Evolutionary conservation across 2,329 filamentous ascomycete species (phyloP).

Genomic region (Nothophoma quercina): DNA sequence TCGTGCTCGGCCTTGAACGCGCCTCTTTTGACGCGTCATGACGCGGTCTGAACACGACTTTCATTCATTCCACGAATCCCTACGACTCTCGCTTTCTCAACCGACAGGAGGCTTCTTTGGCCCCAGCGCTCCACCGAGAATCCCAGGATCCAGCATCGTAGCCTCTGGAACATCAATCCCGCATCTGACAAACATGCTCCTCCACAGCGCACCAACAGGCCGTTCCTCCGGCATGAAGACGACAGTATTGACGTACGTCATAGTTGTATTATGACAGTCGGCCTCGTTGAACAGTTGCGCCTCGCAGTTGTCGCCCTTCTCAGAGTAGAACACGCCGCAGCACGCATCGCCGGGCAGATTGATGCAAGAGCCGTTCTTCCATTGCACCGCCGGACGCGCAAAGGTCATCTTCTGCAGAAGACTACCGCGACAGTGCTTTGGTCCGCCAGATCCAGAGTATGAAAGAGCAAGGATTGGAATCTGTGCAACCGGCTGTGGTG

Average conservation of each 20-base stretch:
- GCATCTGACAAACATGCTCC: conserved; percentile 46
- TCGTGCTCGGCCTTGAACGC: neutral
- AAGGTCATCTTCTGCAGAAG: conserved; percentile 37
- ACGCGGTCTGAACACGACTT: neutral
- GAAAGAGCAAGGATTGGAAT: conserved; percentile 43
- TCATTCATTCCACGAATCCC: neutral
- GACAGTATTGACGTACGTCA: conserved; percentile 43
- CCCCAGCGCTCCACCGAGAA: conserved; percentile 40
- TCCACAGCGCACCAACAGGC: conserved; percentile 43
- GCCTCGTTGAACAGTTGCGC: conserved; percentile 43
- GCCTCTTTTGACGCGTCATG: neutral
- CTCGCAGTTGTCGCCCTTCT: conserved; percentile 47
- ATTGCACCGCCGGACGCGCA: conserved; percentile 31
- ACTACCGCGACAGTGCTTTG: conserved; percentile 46
- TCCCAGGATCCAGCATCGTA: conserved; percentile 37
- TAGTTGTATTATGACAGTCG: conserved; percentile 38
- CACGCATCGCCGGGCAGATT: conserved; percentile 41
- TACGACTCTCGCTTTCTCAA: neutral
- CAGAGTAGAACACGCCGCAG: conserved; percentile 45
- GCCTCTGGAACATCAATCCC: conserved; percentile 41
- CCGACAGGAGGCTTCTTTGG: conserved; percentile 10
- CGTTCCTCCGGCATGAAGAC: conserved; percentile 49
- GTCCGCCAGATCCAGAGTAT: conserved; percentile 43
- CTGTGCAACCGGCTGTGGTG: conserved; percentile 22
- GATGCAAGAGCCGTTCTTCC: conserved; percentile 44